A percentile compares a stretch with the other conserved stretches of the same genome.
Conservation (phyloP, 371 early-diverging fungal species). For the Smittium mucronatum region DNA sequence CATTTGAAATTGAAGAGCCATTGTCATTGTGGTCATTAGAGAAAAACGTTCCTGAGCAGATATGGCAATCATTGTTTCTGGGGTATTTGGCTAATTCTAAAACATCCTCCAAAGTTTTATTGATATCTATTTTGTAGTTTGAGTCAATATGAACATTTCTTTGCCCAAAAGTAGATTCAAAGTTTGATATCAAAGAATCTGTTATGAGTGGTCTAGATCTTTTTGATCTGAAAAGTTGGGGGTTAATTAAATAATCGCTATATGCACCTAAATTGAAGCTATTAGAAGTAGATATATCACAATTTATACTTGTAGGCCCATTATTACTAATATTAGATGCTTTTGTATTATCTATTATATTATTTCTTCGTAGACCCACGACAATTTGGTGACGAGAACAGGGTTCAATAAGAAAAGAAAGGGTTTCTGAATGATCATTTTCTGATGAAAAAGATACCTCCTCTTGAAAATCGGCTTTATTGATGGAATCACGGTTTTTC, state of each 20-base stretch:
- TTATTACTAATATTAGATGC: neutral
- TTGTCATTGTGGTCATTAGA: neutral
- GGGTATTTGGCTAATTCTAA: neutral
- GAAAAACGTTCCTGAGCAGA: neutral
- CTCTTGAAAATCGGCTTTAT: no score
- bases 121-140: neutral
- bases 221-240: neutral
- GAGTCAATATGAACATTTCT: neutral
- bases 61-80: neutral
- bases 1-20: neutral
- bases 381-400: neutral
- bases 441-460: no score
- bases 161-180: neutral
- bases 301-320: neutral
- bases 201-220: neutral
- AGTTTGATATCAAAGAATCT: neutral
- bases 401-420: neutral
- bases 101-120: neutral
- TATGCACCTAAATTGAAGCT: neutral
- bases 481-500: no score
- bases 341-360: neutral
- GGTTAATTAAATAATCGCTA: neutral
- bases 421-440: no score
- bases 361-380: neutral
- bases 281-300: neutral